Evolutionary conservation across 306 rosid species (phyloP).

Genomic region (Fagus crenata): DNA sequence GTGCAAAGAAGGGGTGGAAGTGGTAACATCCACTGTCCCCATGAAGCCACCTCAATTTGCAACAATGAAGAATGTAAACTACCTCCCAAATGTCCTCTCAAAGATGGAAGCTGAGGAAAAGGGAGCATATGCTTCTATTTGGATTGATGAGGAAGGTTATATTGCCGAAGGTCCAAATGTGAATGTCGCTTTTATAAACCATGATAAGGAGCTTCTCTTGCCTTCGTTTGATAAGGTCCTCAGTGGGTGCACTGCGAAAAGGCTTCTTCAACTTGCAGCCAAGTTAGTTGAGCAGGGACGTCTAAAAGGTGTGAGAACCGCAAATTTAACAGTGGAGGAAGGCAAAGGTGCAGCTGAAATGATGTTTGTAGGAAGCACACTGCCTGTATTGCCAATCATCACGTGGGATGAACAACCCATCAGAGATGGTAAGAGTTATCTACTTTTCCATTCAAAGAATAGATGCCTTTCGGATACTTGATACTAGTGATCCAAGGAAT

Average conservation of each 20-base stretch:
- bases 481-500: neutral
- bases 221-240: slow-evolving; percentile 73
- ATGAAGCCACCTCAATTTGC: slow-evolving; percentile 75
- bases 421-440: slow-evolving; percentile 59
- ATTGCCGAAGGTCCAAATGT: slow-evolving; percentile 96
- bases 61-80: slow-evolving; percentile 80
- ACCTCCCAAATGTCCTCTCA: slow-evolving; percentile 84
- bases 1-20: slow-evolving; percentile 80
- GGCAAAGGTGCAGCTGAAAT: slow-evolving; percentile 70
- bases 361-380: slow-evolving; percentile 94
- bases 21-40: slow-evolving; percentile 68
- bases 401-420: slow-evolving; percentile 75
- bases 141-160: slow-evolving; percentile 86
- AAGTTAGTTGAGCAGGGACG: slow-evolving; percentile 63
- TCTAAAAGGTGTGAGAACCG: slow-evolving; percentile 49
- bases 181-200: slow-evolving; percentile 79
- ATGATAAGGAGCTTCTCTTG: slow-evolving; percentile 75
- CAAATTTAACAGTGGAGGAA: slow-evolving; percentile 56
- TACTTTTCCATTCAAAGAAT: too few relatives aligned
- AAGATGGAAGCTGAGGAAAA: slow-evolving; percentile 83
- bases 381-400: slow-evolving; percentile 81
- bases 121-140: slow-evolving; percentile 72
- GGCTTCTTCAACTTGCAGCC: slow-evolving; percentile 74
- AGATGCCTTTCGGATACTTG: neutral
- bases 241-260: slow-evolving; percentile 69